Base-by-base conservation (phyloP, 2,329 filamentous ascomycete species). In the Pseudogymnoascus pannorum region DNA sequence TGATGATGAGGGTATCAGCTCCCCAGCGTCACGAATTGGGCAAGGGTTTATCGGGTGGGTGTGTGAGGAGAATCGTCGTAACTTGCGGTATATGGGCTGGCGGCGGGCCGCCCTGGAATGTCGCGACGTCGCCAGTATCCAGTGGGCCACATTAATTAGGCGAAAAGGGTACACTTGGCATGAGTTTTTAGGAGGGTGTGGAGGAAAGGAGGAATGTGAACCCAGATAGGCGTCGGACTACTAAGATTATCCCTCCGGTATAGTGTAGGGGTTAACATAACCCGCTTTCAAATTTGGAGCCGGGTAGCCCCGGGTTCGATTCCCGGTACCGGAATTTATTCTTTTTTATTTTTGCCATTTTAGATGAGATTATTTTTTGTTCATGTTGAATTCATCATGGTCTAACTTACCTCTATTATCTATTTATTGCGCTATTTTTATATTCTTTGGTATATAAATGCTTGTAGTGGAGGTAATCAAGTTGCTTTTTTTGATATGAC, bases 1-100 rank as follows among this genome's bases (percentile, higher is more conserved):
- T 96, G 73, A 69, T 86, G 33, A 22, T 51, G 66, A 67, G n/a
- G 68, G 67, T 68, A 44, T 61, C n/a, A n/a, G 67, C 69, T 72
- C 68, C 69, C 64, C 70, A 72, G 70, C 70, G 68, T 72, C 70
- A 72, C 68, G 67, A 71, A 71, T 71, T 67, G n/a, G 68, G 40
- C 42, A 48, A 48, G n/a, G n/a, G 42, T 48, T 48, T 48, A 24
- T n/a, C n/a, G n/a, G n/a, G n/a, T n/a, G n/a, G 42, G 26, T 20
- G 40, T 44, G 20, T 44, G 40, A 44, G 20, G 40, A 2, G n/a
- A n/a, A n/a, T n/a, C n/a, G 40, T 20, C 42, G 42, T 48, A n/a
- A 24, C 42, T 48, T 48, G 42, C 20, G 42, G 20, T n/a, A n/a
- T 24, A 48, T 48, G 42, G 42, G 24, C 42, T 48, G 7, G 42